phyloP scores from a whole-genome alignment of 352 stramenopile species.

The Phytopythium cucurbitacearum region DNA sequence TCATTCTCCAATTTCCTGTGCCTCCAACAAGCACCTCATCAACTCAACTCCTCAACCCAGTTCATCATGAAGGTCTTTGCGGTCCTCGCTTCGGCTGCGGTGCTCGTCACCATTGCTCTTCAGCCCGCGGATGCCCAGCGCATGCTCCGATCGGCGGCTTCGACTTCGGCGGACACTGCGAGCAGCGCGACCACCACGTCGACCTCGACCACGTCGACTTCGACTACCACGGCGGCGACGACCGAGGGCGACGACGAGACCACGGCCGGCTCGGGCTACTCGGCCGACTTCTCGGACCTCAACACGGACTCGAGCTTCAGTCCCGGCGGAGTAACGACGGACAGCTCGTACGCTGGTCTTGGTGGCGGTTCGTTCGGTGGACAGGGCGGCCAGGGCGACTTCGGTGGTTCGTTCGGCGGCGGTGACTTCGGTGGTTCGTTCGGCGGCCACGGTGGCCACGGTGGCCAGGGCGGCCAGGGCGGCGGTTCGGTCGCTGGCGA shows the following conservation, averaged over 20 bases:
- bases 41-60: background rate
- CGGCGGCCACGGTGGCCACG: constrained; percentile 1
- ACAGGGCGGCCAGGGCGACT: background rate
- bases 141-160: constrained; percentile 4
- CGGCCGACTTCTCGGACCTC: constrained; percentile 5
- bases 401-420: constrained; percentile 1
- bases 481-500: background rate
- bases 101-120: background rate
- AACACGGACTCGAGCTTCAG: constrained; percentile 2
- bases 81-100: constrained; percentile 1
- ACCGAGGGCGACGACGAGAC: no score
- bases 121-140: constrained; percentile 1
- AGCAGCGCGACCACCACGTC: background rate
- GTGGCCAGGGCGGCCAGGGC: background rate
- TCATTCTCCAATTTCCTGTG: constrained; percentile 9
- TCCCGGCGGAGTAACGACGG: background rate
- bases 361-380: background rate
- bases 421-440: background rate
- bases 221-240: background rate
- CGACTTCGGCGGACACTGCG: background rate
- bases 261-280: constrained; percentile 2
- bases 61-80: constrained; percentile 5
- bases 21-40: constrained; percentile 2
- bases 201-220: constrained; percentile 1
- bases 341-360: constrained; percentile 1